Conservation (phyloP, 2,329 filamentous ascomycete genomes). For the Teratosphaeria nubilosa region DNA sequence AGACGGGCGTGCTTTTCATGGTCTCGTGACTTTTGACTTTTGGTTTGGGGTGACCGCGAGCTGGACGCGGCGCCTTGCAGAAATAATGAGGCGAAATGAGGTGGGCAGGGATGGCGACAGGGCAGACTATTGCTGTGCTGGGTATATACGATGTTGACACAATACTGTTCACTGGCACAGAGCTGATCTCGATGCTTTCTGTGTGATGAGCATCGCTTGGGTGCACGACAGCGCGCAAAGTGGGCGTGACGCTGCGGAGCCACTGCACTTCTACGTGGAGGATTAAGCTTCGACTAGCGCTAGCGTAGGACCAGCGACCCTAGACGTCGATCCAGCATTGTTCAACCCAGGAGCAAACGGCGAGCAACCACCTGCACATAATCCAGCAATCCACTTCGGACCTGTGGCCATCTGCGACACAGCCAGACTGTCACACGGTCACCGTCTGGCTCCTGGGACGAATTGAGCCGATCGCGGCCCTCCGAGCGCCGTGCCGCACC, state of each 20-base stretch:
- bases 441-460: background rate
- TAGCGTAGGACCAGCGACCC: background rate
- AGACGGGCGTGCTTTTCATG: conserved; percentile 32
- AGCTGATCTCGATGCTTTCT: background rate
- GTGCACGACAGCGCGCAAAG: background rate
- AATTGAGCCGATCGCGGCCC: background rate
- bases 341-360: background rate
- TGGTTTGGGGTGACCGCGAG: background rate
- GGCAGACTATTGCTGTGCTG: background rate
- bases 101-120: background rate
- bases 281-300: background rate
- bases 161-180: background rate
- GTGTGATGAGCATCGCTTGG: background rate
- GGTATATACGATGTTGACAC: background rate
- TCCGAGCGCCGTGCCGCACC: background rate
- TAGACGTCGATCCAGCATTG: background rate
- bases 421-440: background rate
- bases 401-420: background rate
- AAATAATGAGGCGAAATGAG: background rate
- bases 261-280: background rate
- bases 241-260: background rate
- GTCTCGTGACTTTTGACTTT: background rate
- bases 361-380: background rate
- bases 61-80: background rate
- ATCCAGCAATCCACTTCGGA: background rate